Base-by-base conservation (phyloP, 352 stramenopile genomes). In the Globisporangium yorkense region DNA sequence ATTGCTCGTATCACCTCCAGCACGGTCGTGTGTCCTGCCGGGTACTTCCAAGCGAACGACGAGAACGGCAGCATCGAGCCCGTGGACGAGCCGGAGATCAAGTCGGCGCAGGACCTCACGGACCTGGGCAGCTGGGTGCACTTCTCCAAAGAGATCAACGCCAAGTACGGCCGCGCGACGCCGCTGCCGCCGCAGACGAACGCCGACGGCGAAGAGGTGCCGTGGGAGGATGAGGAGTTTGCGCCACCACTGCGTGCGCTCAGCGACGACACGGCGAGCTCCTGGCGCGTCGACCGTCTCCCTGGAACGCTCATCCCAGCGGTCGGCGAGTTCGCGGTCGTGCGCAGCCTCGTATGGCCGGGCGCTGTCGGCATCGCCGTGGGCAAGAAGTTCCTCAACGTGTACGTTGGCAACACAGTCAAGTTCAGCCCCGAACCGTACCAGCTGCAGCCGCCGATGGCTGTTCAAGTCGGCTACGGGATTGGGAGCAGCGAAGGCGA, bases 321-420 rank as follows among this genome's bases (percentile, higher is more conserved):
- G 9, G 81, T 81, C 13, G 79, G 69, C 18, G 82, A 81, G 56
- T 74, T 82, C 40, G 76, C 77, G 15, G 71, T 97, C 21, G 74
- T 87, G 6, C 78, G 87, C 45, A 94, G 78, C 49, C 67, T 94
- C 24, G 60, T 80, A 50, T 97, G 86, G 88, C 91, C 88, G 8
- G 91, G 89, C 3, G 89, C 89, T 2, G 79, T 96, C 21, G 85
- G 87, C 35, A 87, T 97, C 44, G 87, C 77, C 2, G 72, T 84
- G 10, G 85, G 81, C 21, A 94, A 92, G 59, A 91, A 87, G 61
- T 96, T 94, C 59, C 71, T 92, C 3, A 97, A 96, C 67, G 68
- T 96, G 27, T 97, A 97, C 56, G 87, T 96, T 0, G 88, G 89
- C 45, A 72, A 96, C 56, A 88, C 78, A 4, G 63, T 94, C 58